phyloP scores from a whole-genome alignment of 345 rosid species.

The Firmiana major region DNA sequence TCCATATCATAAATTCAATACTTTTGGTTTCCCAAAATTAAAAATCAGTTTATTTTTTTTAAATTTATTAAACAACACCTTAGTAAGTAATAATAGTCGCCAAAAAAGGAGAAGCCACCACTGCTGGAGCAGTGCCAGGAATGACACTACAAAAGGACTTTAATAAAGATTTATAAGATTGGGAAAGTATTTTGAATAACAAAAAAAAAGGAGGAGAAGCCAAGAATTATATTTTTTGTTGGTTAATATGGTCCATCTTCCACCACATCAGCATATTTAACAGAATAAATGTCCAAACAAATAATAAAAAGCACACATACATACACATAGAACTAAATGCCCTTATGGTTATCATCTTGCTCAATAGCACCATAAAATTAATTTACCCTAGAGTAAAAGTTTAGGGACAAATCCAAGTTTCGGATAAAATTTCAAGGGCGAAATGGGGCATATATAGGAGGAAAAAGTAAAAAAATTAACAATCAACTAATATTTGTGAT shows the following conservation, averaged over 20 bases:
- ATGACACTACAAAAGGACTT: not conserved
- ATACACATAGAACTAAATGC: not conserved
- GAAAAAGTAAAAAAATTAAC: not conserved
- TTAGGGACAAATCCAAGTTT: not conserved
- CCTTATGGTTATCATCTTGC: not conserved
- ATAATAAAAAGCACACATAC: not conserved
- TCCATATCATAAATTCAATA: not conserved
- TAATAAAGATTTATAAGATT: not conserved
- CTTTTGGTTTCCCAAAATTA: not conserved
- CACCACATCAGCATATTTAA: not conserved
- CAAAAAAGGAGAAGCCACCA: not conserved
- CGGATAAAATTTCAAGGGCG: not conserved
- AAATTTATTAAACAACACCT: too few relatives aligned
- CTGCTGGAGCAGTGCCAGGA: not conserved
- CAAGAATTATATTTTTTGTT: not conserved
- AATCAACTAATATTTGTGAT: not conserved
- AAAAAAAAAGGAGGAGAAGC: not conserved
- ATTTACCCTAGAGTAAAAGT: not conserved
- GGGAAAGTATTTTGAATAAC: not conserved
- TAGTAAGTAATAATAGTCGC: not conserved
- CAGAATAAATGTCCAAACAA: not conserved
- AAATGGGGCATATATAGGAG: not conserved
- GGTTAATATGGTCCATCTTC: not conserved
- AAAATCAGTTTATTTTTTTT: too few relatives aligned
- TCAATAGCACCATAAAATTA: not conserved